Conservation (phyloP, 805 yeast species). For the Saturnispora saitoi region DNA sequence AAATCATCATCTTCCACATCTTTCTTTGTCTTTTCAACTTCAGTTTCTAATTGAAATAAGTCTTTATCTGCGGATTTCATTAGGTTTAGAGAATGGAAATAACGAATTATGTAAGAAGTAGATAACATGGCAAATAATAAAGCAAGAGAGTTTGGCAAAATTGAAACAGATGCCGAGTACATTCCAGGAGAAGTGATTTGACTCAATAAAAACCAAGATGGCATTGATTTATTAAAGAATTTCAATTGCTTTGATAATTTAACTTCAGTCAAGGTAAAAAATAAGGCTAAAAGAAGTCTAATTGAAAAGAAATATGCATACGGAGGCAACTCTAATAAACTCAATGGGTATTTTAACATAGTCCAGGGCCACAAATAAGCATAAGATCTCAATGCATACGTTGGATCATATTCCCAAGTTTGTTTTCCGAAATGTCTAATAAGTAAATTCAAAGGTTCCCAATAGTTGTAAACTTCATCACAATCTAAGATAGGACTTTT, state of each 20-base stretch:
- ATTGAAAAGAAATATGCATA: conserved; percentile 43
- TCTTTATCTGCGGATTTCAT: conserved; percentile 13
- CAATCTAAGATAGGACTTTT: conserved; percentile 78
- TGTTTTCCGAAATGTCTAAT: conserved; percentile 81
- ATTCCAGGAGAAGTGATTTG: conserved; percentile 67
- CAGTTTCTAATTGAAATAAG: conserved; percentile 14
- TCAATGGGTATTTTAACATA: conserved; percentile 20
- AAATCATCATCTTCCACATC: conserved; percentile 11
- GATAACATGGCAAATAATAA: conserved; percentile 45
- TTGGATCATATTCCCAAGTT: conserved; percentile 96
- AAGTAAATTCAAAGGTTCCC: conserved; percentile 84
- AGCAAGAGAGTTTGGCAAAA: conserved; percentile 76
- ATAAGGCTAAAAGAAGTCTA: conserved; percentile 35
- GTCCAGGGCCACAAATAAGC: conserved; percentile 52
- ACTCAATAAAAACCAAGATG: conserved; percentile 56
- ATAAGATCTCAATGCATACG: conserved; percentile 81
- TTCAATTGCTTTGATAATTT: conserved; percentile 37
- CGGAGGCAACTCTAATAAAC: conserved; percentile 11
- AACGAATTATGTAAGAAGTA: conserved; percentile 31
- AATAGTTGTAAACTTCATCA: conserved; percentile 86
- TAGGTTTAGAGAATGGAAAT: conserved; percentile 23
- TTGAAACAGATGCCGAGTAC: conserved; percentile 82
- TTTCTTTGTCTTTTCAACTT: conserved; percentile 9
- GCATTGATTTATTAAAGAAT: conserved; percentile 31
- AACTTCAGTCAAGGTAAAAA: conserved; percentile 44